phyloP scores from a whole-genome alignment of 805 yeast genomes.

The Candida manassasensis region DNA sequence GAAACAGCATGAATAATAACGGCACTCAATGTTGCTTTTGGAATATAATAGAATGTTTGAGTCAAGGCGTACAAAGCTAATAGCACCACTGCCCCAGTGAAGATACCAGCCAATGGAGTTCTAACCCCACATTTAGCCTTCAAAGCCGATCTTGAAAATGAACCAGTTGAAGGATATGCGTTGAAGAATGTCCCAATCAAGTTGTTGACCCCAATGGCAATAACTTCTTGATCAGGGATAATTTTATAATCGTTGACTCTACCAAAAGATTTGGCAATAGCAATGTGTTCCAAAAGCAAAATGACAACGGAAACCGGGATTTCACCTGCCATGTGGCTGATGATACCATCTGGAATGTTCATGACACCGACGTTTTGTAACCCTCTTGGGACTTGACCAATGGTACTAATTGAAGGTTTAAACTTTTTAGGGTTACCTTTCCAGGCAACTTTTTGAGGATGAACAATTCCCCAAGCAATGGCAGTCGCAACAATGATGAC shows the following conservation, averaged over 20 bases:
- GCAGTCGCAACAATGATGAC: constrained; percentile 78
- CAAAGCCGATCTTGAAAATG: constrained; percentile 90
- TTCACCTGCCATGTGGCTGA: constrained; percentile 62
- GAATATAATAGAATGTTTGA: constrained; percentile 79
- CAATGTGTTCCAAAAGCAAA: constrained; percentile 83
- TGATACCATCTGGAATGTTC: constrained; percentile 56
- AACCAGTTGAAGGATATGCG: constrained; percentile 95
- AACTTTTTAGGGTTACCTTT: constrained; percentile 28
- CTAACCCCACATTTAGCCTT: constrained; percentile 94
- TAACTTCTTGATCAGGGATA: constrained; percentile 87
- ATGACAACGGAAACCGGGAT: constrained; percentile 83
- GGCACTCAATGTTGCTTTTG: constrained; percentile 83
- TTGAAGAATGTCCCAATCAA: constrained; percentile 86
- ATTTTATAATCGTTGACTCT: constrained; percentile 87
- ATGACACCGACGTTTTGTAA: constrained; percentile 71
- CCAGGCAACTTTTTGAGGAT: constrained; percentile 34
- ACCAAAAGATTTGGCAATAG: constrained; percentile 91
- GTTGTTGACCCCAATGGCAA: constrained; percentile 91
- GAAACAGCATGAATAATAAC: constrained; percentile 91
- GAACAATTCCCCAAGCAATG: constrained; percentile 73
- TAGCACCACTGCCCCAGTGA: constrained; percentile 84
- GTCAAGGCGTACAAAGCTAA: constrained; percentile 84
- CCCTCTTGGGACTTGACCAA: constrained; percentile 82
- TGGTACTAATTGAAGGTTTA: constrained; percentile 49
- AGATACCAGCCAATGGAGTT: constrained; percentile 89